These are phyloP conservation scores for Talaromyces sp. DNA, from an alignment of 2,329 filamentous ascomycete species.

Conservation along the genomic window DNA sequence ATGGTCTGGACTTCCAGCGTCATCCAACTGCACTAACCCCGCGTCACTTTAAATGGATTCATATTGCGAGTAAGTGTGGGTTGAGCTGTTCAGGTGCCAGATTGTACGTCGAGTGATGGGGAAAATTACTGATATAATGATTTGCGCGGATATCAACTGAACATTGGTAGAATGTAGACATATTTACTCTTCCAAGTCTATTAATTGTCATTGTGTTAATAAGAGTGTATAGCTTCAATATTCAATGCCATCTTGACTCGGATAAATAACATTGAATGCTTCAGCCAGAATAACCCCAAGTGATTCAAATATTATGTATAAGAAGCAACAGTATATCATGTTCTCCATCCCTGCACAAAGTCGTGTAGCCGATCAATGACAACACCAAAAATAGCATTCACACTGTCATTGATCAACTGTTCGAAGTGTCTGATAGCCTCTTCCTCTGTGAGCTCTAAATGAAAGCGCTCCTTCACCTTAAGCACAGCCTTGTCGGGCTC, in stretches of 20 bases:
- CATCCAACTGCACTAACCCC: too few species aligned
- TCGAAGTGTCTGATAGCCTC: constrained; percentile 87
- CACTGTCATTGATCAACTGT: constrained; percentile 81
- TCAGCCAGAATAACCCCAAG: background rate
- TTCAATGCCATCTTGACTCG: background rate
- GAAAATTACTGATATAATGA: background rate
- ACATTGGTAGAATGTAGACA: background rate
- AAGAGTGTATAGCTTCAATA: background rate
- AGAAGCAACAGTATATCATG: constrained; percentile 35
- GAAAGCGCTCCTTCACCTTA: constrained; percentile 93
- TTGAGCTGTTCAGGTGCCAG: background rate
- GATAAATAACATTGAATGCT: background rate
- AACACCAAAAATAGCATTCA: constrained; percentile 83
- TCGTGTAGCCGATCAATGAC: constrained; percentile 94
- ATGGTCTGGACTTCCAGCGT: background rate
- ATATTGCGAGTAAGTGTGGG: background rate
- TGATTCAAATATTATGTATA: background rate
- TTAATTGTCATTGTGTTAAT: background rate
- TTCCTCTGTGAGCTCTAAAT: constrained; percentile 84
- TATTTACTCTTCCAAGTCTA: background rate
- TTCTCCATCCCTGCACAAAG: constrained; percentile 83
- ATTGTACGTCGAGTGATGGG: background rate
- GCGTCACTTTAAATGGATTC: background rate
- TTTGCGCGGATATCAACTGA: background rate
- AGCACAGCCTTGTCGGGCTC: constrained; percentile 90